Percentiles rank a stretch among this genome's conserved stretches.
Evolutionary conservation across 345 rosid genomes (phyloP).

Genomic region (Populus alba): DNA sequence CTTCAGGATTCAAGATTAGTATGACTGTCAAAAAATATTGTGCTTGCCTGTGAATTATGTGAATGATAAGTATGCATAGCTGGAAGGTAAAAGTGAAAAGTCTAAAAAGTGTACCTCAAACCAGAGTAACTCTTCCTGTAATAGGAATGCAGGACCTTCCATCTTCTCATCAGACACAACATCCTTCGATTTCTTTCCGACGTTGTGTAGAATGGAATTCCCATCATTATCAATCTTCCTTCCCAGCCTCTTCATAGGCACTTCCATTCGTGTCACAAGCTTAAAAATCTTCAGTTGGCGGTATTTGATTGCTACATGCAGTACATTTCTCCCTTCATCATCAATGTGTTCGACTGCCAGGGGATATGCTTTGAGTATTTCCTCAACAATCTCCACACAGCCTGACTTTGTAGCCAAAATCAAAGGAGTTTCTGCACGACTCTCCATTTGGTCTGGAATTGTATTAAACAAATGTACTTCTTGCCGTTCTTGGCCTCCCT

Average conservation of each 20-base stretch:
- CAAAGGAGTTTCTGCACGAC: slow-evolving; percentile 3
- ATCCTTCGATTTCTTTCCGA: neutral
- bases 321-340: slow-evolving; percentile 16
- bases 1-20: too few relatives aligned
- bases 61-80: too few relatives aligned
- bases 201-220: neutral
- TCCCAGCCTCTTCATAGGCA: neutral
- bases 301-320: slow-evolving; percentile 22
- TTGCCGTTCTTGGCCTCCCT: neutral
- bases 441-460: neutral
- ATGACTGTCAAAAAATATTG: too few relatives aligned
- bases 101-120: too few relatives aligned
- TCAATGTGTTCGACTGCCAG: slow-evolving; percentile 18
- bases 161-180: slow-evolving; percentile 13
- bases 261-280: slow-evolving; percentile 2
- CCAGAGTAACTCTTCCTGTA: slow-evolving; percentile 5
- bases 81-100: too few relatives aligned
- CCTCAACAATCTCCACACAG: slow-evolving; percentile 1
- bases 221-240: neutral
- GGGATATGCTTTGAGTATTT: slow-evolving; percentile 8
- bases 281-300: slow-evolving; percentile 15
- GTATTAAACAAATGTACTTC: neutral
- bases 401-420: slow-evolving; percentile 18
- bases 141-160: slow-evolving; percentile 10
- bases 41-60: too few relatives aligned